Percentiles rank a stretch among this genome's conserved stretches.
These are phyloP conservation scores for Blastosporella zonata DNA, from an alignment of 1,284 basidiomycete species.

Conservation along the genomic window DNA sequence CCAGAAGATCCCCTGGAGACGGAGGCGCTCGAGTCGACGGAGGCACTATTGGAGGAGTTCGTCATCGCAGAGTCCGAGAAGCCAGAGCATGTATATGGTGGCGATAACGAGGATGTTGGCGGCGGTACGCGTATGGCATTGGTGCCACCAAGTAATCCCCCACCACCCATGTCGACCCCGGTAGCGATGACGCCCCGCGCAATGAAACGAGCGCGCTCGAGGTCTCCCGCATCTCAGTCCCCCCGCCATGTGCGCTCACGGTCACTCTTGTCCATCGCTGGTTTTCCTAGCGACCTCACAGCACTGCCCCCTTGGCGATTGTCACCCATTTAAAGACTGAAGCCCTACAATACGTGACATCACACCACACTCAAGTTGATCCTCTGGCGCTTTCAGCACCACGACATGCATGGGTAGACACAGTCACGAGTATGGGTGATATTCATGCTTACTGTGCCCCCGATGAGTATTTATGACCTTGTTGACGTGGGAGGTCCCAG, in stretches of 20 bases:
- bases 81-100: slow-evolving; percentile 4
- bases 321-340: slow-evolving; percentile 10
- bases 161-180: slow-evolving; percentile 15
- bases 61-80: slow-evolving; percentile 7
- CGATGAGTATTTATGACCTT: slow-evolving; percentile 21
- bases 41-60: slow-evolving; percentile 9
- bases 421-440: background rate
- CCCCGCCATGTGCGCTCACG: slow-evolving; percentile 22
- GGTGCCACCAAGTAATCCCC: slow-evolving; percentile 6
- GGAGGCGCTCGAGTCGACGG: slow-evolving; percentile 14
- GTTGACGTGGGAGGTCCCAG: slow-evolving; percentile 12
- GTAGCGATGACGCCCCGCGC: slow-evolving; percentile 12
- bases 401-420: background rate
- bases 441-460: background rate
- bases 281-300: slow-evolving; percentile 3
- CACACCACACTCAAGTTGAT: background rate
- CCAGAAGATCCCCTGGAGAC: slow-evolving; percentile 15
- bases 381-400: background rate
- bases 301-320: slow-evolving; percentile 15
- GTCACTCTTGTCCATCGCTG: slow-evolving; percentile 19
- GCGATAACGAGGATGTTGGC: background rate
- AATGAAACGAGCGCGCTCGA: slow-evolving; percentile 24
- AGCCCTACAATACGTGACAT: background rate
- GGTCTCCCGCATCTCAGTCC: slow-evolving; percentile 18
- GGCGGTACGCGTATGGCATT: slow-evolving; percentile 8